Conservation (phyloP, 1,139 yeast genomes). For the Saccharomyces pastorianus region DNA sequence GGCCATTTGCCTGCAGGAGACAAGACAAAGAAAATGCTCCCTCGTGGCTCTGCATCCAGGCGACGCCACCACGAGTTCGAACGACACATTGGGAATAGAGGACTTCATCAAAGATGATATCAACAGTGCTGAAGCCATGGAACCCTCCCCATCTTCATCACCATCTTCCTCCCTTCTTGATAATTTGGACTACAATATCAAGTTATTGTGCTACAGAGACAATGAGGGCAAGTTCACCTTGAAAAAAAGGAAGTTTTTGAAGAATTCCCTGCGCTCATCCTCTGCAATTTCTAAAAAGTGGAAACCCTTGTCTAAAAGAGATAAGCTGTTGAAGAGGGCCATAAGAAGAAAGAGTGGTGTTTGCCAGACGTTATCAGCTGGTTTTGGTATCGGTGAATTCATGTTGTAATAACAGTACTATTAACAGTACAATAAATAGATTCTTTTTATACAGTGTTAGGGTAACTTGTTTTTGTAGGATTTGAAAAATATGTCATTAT, state of each 20-base stretch:
- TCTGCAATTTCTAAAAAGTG: slow-evolving; percentile 10
- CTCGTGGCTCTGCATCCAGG: slow-evolving; percentile 1
- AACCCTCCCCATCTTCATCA: neutral
- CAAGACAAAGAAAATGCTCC: slow-evolving; percentile 2
- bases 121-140: neutral
- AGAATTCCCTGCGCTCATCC: neutral
- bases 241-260: slow-evolving; percentile 8
- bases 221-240: slow-evolving; percentile 27
- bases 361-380: slow-evolving; percentile 30
- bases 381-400: slow-evolving; percentile 29
- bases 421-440: neutral
- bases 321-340: slow-evolving; percentile 13
- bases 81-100: slow-evolving; percentile 6
- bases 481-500: neutral
- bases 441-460: slow-evolving; percentile 3
- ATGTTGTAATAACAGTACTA: slow-evolving; percentile 19
- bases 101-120: slow-evolving; percentile 12
- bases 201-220: slow-evolving; percentile 23
- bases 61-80: slow-evolving; percentile 3
- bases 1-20: slow-evolving; percentile 10
- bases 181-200: slow-evolving; percentile 1
- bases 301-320: slow-evolving; percentile 12
- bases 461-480: slow-evolving; percentile 4
- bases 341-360: slow-evolving; percentile 30
- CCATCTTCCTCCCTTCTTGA: neutral